Evolutionary conservation across 169 alveolate species (phyloP).

Genomic region (Theileria equi): DNA sequence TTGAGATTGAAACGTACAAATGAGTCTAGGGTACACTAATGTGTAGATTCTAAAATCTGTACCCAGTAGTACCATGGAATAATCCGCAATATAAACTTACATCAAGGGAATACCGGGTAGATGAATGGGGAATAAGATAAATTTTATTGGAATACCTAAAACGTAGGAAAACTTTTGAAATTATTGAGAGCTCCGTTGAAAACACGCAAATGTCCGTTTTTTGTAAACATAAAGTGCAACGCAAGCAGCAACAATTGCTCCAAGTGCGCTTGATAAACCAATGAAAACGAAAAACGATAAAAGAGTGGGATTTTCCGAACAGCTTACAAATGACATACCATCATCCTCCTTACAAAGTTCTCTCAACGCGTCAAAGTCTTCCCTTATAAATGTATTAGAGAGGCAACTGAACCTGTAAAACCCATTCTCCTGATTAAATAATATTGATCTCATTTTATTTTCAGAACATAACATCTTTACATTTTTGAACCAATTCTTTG

Average conservation of each 20-base stretch:
- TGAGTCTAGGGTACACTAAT: no score
- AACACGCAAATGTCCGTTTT: no score
- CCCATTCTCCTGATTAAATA: conserved; percentile 24
- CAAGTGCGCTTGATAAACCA: background rate
- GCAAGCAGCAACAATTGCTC: conserved; percentile 8
- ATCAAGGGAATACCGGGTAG: no score
- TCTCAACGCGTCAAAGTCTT: conserved; percentile 59
- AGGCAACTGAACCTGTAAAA: conserved; percentile 54
- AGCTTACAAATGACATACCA: conserved; percentile 51
- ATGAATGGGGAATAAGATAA: no score
- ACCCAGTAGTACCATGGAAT: no score
- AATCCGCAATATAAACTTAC: no score
- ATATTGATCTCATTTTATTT: conserved; percentile 50
- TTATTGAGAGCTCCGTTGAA: no score
- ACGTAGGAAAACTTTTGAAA: no score
- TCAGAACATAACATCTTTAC: conserved; percentile 28
- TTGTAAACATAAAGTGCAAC: conserved; percentile 15
- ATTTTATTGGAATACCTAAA: no score
- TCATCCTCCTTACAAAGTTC: conserved; percentile 53
- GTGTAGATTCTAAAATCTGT: no score
- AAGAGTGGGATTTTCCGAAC: conserved; percentile 15
- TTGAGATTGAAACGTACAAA: no score
- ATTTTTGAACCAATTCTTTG: conserved; percentile 31
- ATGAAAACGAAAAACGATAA: conserved; percentile 5
- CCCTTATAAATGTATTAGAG: conserved; percentile 35